Evolutionary conservation across 495 filamentous ascomycete species (phyloP), one percentile per base, ranked within the genome.

Genomic region (Bacidia gigantensis): DNA sequence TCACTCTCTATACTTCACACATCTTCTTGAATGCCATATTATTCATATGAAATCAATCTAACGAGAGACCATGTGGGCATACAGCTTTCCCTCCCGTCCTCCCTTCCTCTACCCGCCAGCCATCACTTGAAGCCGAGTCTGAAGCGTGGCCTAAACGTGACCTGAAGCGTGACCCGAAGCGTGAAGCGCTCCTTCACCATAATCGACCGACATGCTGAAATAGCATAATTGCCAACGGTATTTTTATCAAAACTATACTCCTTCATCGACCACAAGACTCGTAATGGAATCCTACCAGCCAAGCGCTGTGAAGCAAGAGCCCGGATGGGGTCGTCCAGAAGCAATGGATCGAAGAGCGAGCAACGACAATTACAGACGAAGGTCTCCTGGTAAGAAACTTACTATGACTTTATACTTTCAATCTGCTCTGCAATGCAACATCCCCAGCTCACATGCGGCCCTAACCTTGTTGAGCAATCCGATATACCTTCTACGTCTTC

Each of bases 351-450:
- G 58, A 43, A 26, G 44, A 23, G 22, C 53, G 21, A 46, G 50
- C 25, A 64, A 58, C 50, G 73, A 76, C 39, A 61, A 56, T 2
- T 74, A 74, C 59, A 62, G 74, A 3, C 73, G 72, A 49, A 66
- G 73, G 49, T 77, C 74, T 35, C 74, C 74, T 55, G 66, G 74
- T 77, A 70, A 59, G 73, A 49, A 32, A 23, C 3, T 38, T 35
- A 14, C 29, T n/a, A 35, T 35, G 5, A 7, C 14, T 35, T 35
- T 14, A 35, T 35, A 5, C 29, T 7, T 35, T 14, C 14, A 7
- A 5, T 35, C 29, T 35, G 14, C 14, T 35, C 29, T 35, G 29
- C 7, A 35, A 35, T 35, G 29, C 29, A 35, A 5, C 29, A n/a
- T n/a, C n/a, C n/a, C n/a, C n/a, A n/a, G n/a, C n/a, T n/a, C n/a